Conservation (phyloP, 1,284 basidiomycete genomes). For the Cutaneotrichosporon daszewskae region DNA sequence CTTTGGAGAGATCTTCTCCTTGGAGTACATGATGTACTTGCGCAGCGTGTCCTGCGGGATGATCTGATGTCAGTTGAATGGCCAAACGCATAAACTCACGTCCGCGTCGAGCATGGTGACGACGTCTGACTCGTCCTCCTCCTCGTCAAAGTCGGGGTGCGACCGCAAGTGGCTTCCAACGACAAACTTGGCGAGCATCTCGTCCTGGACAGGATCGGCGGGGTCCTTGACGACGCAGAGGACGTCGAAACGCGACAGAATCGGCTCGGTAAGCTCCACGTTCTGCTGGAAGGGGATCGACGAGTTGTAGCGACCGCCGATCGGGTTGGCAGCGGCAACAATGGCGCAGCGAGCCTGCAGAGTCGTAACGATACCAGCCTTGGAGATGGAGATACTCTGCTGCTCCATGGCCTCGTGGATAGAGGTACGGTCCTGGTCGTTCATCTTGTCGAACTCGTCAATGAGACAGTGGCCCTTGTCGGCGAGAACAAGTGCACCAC, state of each 20-base stretch:
- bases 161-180: constrained; percentile 91
- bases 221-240: constrained; percentile 97
- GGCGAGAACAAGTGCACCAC: constrained; percentile 91
- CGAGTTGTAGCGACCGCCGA: constrained; percentile 93
- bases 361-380: constrained; percentile 95
- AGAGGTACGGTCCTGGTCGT: constrained; percentile 91
- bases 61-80: constrained; percentile 54
- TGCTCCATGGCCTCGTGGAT: constrained; percentile 99
- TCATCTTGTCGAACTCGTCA: constrained; percentile 99
- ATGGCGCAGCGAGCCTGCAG: constrained; percentile 96
- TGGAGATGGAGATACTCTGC: constrained; percentile 98
- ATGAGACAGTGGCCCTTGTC: constrained; percentile 99
- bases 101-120: constrained; percentile 84
- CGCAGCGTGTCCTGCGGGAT: constrained; percentile 95
- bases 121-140: constrained; percentile 78
- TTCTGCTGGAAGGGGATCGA: constrained; percentile 97
- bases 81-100: constrained; percentile 53
- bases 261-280: constrained; percentile 96
- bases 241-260: constrained; percentile 97
- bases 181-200: constrained; percentile 92
- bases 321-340: constrained; percentile 94
- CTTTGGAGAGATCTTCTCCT: constrained; percentile 86
- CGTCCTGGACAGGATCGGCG: constrained; percentile 94
- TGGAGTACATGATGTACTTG: constrained; percentile 99
- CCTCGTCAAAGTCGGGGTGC: constrained; percentile 85